These are phyloP conservation scores for Evernia prunastri DNA, from an alignment of 495 filamentous ascomycete species.

Conservation along the genomic window DNA sequence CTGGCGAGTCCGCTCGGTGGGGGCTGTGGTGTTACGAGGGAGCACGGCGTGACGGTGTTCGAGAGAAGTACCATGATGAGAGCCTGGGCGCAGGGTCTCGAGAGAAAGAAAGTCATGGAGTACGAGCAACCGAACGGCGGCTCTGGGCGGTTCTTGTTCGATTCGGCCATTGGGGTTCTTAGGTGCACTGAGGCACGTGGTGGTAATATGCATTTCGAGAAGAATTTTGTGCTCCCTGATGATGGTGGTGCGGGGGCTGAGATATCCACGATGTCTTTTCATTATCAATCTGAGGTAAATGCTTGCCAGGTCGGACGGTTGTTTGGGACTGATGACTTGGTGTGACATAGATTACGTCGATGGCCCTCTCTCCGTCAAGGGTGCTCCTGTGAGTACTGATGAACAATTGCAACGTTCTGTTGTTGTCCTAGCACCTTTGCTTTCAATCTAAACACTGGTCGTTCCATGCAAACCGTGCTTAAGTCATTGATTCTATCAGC, in stretches of 20 bases:
- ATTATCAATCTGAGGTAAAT: background rate
- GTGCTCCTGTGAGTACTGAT: conserved; percentile 12
- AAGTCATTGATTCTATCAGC: background rate
- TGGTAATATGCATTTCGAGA: background rate
- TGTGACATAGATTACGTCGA: conserved; percentile 2
- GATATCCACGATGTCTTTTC: background rate
- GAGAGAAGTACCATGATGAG: background rate
- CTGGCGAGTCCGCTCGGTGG: conserved; percentile 15
- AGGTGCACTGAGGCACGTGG: background rate
- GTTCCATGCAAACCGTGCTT: background rate
- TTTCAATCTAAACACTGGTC: background rate
- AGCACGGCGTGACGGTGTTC: background rate
- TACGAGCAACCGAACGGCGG: background rate
- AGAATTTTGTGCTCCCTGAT: background rate
- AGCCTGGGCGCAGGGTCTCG: conserved; percentile 4
- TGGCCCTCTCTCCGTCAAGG: conserved; percentile 7
- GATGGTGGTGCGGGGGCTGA: background rate
- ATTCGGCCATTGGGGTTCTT: conserved; percentile 1
- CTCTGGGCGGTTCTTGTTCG: background rate
- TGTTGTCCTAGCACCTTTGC: background rate
- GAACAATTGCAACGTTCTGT: background rate
- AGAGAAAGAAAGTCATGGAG: background rate
- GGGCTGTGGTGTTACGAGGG: background rate
- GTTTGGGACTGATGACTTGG: background rate
- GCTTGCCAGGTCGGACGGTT: background rate